phyloP scores from a whole-genome alignment of 768 basidiomycete species.

The Termitomyces sp. region DNA sequence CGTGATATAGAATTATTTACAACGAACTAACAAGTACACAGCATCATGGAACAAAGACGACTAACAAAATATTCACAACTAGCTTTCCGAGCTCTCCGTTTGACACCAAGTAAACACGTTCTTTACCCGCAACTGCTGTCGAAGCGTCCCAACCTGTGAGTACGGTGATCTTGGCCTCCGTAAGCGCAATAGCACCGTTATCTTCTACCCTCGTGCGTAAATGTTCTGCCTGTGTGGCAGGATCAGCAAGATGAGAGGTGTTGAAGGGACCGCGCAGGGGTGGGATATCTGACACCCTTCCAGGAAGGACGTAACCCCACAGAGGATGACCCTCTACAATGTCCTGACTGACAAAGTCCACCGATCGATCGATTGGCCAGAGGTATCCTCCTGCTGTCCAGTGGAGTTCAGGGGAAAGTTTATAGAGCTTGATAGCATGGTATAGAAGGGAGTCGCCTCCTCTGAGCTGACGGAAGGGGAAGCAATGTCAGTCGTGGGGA shows the following conservation, averaged over 20 bases:
- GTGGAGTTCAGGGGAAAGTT: conserved; percentile 69
- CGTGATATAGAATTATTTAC: not conserved
- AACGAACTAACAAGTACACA: not conserved
- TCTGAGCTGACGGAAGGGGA: conserved; percentile 49
- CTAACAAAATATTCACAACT: conserved; percentile 71
- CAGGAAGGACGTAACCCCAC: conserved; percentile 15
- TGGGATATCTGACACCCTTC: conserved; percentile 27
- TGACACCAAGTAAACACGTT: conserved; percentile 67
- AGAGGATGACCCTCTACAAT: conserved; percentile 19
- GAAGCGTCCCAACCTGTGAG: conserved; percentile 37
- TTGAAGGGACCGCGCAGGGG: conserved; percentile 46
- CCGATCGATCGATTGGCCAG: conserved; percentile 71
- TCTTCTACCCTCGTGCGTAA: conserved; percentile 52
- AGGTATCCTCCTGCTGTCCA: conserved; percentile 84
- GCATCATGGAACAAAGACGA: conserved; percentile 61
- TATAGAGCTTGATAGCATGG: conserved; percentile 74
- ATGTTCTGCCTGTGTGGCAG: not conserved
- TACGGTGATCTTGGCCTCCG: conserved; percentile 59
- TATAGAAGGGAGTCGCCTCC: conserved; percentile 75
- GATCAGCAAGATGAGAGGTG: conserved; percentile 24
- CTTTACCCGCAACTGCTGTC: conserved; percentile 50
- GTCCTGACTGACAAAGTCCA: conserved; percentile 56
- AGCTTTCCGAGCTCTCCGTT: conserved; percentile 68
- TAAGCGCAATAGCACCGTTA: conserved; percentile 63
- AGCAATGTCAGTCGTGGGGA: not conserved